Conservation (phyloP, 257 asterid species). For the Solanum paucissectum region DNA sequence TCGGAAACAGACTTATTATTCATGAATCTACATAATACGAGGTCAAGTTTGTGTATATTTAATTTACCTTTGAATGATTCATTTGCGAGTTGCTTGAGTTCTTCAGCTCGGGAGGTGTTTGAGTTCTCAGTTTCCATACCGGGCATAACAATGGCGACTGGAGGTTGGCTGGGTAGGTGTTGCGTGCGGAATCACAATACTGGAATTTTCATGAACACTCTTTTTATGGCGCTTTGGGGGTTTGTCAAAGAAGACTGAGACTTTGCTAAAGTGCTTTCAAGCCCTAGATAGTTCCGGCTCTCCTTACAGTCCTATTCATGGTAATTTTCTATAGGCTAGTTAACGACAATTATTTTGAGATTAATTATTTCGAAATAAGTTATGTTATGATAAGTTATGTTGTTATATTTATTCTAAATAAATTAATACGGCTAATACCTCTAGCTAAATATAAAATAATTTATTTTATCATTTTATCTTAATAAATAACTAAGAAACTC, state of each 20-base stretch:
- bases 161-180: not conserved
- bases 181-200: not conserved
- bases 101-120: conserved; percentile 52
- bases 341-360: not conserved
- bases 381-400: too few relatives aligned
- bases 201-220: not conserved
- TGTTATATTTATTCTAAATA: too few relatives aligned
- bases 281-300: not conserved
- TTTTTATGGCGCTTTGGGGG: not conserved
- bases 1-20: not conserved
- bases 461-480: too few relatives aligned
- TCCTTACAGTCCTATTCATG: not conserved
- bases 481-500: too few relatives aligned
- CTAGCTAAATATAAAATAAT: too few relatives aligned
- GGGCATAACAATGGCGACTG: conserved; percentile 36
- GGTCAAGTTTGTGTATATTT: not conserved
- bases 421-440: fast-evolving
- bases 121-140: conserved; percentile 60
- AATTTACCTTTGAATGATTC: conserved; percentile 88
- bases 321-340: not conserved
- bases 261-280: not conserved
- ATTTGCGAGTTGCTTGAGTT: conserved; percentile 69
- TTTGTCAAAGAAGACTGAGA: not conserved
- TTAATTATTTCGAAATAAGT: too few relatives aligned
- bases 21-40: not conserved